Conservation (phyloP, 495 filamentous ascomycete species). For the Penicillium alfredii region DNA sequence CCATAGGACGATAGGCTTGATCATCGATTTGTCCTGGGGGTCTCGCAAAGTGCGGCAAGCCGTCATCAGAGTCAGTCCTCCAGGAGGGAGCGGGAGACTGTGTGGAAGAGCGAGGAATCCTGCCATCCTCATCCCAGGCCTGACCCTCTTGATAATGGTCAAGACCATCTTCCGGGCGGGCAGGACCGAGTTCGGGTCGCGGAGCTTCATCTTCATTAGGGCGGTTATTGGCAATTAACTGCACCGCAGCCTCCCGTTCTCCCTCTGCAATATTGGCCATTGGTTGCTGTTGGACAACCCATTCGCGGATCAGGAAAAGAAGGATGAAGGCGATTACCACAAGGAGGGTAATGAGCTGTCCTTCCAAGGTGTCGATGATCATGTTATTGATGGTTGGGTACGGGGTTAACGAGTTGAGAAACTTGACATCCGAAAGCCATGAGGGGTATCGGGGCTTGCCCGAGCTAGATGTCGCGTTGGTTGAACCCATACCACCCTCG, state of each 20-base stretch:
- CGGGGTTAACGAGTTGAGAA: slow-evolving; percentile 67
- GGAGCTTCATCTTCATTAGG: slow-evolving; percentile 17
- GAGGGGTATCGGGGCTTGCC: slow-evolving; percentile 35
- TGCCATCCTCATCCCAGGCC: slow-evolving; percentile 13
- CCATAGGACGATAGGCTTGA: no score
- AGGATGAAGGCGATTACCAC: slow-evolving; percentile 91
- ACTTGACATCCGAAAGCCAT: slow-evolving; percentile 63
- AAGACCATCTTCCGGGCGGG: slow-evolving; percentile 8
- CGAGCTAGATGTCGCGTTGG: slow-evolving; percentile 15
- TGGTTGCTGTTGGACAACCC: slow-evolving; percentile 96
- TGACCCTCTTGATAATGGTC: slow-evolving; percentile 14
- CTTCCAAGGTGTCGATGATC: slow-evolving; percentile 80
- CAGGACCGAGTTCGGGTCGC: slow-evolving; percentile 4
- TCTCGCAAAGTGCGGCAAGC: slow-evolving; percentile 7
- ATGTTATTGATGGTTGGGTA: slow-evolving; percentile 69
- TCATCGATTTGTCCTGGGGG: no score
- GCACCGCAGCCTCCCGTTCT: slow-evolving; percentile 39
- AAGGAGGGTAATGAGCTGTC: slow-evolving; percentile 83
- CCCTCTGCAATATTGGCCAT: slow-evolving; percentile 55
- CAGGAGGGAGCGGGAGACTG: slow-evolving; percentile 21
- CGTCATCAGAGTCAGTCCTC: slow-evolving; percentile 19
- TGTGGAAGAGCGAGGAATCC: slow-evolving; percentile 4
- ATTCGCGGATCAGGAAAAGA: slow-evolving; percentile 92
- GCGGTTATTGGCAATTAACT: slow-evolving; percentile 37
- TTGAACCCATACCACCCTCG: slow-evolving; percentile 12